Base-by-base conservation (phyloP, 306 rosid genomes). In the Vigna radiata region DNA sequence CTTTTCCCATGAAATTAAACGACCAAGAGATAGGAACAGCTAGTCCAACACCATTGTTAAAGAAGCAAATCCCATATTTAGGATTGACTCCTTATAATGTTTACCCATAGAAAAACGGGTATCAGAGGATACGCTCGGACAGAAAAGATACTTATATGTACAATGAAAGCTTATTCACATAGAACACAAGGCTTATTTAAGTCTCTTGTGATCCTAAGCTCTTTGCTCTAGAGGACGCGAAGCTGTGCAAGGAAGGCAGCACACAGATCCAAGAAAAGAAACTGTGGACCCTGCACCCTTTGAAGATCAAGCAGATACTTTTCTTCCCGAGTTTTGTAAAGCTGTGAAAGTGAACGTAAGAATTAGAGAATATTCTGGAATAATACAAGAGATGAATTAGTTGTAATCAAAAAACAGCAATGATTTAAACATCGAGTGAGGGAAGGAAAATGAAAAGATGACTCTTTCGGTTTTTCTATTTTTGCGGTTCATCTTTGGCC, bases 261-360 rank as follows among this genome's bases (percentile, higher is more conserved):
- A 79, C 98, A 95, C 17, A 95, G 97, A 84, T 89, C 97, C 87
- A 95, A 76, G 93, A 95, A 95, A 73, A 95, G 90, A 81, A 95
- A 87, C 81, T 95, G 96, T 0, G 97, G 96, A 16, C 98, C 98
- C 54, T 90, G 90, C 46, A 95, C 90, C 87, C 96, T 85, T 86
- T 95, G 97, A 71, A 95, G 87, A 88, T 95, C 98, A 68, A 95
- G 96, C 61, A 95, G 86, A 63, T 95, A 95, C 92, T 92, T 95
- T 77, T 90, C 98, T 75, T 89, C 98, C 44, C 88, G 86, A 54
- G 94, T 87, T 78, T 92, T 92, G 83, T 88, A 95, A 23, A 95
- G 92, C 98, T 95, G 94, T 67, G 49, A 59, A 77, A 44, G 81
- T 72, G 16, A 52, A 46, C 39, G 49, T 4, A 37, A 27, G 21